Conservation (phyloP, 176 grass and related monocot genomes). For the Saccharum spontaneum region DNA sequence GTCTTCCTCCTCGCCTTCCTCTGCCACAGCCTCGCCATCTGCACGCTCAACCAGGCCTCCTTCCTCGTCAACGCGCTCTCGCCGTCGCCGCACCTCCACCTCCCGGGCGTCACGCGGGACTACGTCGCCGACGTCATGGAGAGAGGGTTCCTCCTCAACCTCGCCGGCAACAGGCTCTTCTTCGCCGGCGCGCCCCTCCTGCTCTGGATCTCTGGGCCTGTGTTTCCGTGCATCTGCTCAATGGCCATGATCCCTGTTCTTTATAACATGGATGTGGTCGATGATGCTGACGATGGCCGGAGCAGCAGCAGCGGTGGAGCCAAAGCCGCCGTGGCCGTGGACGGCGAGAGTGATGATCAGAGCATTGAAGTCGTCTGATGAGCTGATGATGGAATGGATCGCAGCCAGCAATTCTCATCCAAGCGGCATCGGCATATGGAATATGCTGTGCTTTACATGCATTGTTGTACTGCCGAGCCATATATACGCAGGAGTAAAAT, state of each 20-base stretch:
- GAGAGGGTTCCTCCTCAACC: constrained; percentile 51
- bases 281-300: background rate
- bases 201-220: constrained; percentile 75
- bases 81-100: background rate
- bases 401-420: too few relatives aligned
- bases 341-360: constrained; percentile 10
- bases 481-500: background rate
- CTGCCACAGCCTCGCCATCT: constrained; percentile 72
- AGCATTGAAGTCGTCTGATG: constrained; percentile 18
- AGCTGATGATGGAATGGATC: background rate
- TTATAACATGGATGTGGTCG: constrained; percentile 61
- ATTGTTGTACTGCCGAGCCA: background rate
- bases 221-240: constrained; percentile 62
- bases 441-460: background rate
- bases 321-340: background rate
- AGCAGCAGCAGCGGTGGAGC: constrained; percentile 9
- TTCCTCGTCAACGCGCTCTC: constrained; percentile 72
- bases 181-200: constrained; percentile 65
- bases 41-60: constrained; percentile 61
- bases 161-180: constrained; percentile 67
- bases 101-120: constrained; percentile 28
- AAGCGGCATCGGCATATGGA: background rate
- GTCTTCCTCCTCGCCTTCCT: constrained; percentile 81
- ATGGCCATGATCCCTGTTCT: constrained; percentile 46
- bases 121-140: constrained; percentile 61